Percentiles rank a stretch among this genome's conserved stretches.
Evolutionary conservation across 2,329 filamentous ascomycete genomes (phyloP).

Genomic region (Trichothecium roseum): DNA sequence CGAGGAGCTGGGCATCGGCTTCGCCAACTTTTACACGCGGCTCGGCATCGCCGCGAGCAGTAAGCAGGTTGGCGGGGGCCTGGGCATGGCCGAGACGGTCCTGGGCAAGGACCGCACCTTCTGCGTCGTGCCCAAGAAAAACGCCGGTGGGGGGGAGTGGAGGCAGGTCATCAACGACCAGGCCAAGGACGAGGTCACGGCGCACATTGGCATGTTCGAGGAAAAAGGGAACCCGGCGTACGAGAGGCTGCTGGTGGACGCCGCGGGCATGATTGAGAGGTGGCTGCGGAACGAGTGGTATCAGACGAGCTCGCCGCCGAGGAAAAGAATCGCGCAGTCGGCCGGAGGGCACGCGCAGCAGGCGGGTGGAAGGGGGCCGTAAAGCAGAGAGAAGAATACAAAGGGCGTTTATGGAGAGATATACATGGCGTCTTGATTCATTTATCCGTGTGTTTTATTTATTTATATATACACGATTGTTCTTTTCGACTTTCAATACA

Average conservation of each 20-base stretch:
- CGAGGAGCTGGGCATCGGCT: conserved; percentile 59
- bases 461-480: not conserved
- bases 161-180: conserved; percentile 66
- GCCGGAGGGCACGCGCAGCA: conserved; percentile 2
- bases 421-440: no score
- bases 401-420: no score
- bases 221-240: conserved; percentile 64
- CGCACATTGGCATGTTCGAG: conserved; percentile 77
- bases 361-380: not conserved
- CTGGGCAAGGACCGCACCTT: conserved; percentile 72
- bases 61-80: conserved; percentile 37
- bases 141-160: conserved; percentile 47
- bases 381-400: not conserved
- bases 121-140: conserved; percentile 65
- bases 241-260: conserved; percentile 52
- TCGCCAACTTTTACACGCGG: conserved; percentile 78
- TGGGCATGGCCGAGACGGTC: conserved; percentile 45
- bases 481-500: not conserved
- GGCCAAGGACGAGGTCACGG: conserved; percentile 66
- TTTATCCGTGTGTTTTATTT: not conserved
- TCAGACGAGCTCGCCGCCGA: conserved; percentile 34
- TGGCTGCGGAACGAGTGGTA: conserved; percentile 64
- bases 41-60: conserved; percentile 59
- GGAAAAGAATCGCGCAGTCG: conserved; percentile 12
- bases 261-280: conserved; percentile 51